Base-by-base conservation (phyloP, 371 early-diverging fungal species). In the Mortierella sp. region DNA sequence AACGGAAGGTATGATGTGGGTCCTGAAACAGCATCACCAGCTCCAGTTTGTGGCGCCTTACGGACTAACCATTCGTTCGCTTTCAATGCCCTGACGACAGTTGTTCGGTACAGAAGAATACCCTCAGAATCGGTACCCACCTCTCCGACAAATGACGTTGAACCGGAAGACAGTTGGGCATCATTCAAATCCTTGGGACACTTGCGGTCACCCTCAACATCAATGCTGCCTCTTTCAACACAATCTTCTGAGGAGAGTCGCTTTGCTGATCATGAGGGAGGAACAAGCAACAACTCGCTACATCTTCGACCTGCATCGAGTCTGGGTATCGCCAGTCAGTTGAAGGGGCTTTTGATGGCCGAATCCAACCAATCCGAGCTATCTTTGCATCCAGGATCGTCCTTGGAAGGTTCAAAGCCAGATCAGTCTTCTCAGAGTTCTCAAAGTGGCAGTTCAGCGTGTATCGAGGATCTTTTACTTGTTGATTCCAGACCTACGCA, bases 1-100 rank as follows among this genome's bases (percentile, higher is more conserved):
- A 13, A 78, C 78, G 13, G 86, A 86, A 71, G 84, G 84, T 83
- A 83, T 38, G 30, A 19, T 31, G 24, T 9, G 47, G 16, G 14
- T 27, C 14, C 2, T 16, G 16, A 43, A 27, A 13, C 19, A n/a
- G 4, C 45, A n/a, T 43, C 24, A 12, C 4, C 26, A 10, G 23
- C 12, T 23, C 41, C 10, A 41, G 24, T 18, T 2, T 61, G 51
- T 23, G 2, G 38, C 4, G 55, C 8, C 10, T 10, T 3, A 19
- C 5, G 4, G 16, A 16, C 45, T 43, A 28, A 30, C 19, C 19
- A 21, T 27, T 18, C 24, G 43, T 41, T 14, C 34, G 41, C 24
- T 59, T 45, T 34, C 34, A 10, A 34, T 34, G 34, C 34, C 34
- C 10, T 34, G 34, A 34, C 34, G 10, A 34, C 34, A 76, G 78